Percentiles rank a stretch among this genome's conserved stretches.
Evolutionary conservation across 2,329 filamentous ascomycete species (phyloP).

Genomic region (Nectriaceae sp.): DNA sequence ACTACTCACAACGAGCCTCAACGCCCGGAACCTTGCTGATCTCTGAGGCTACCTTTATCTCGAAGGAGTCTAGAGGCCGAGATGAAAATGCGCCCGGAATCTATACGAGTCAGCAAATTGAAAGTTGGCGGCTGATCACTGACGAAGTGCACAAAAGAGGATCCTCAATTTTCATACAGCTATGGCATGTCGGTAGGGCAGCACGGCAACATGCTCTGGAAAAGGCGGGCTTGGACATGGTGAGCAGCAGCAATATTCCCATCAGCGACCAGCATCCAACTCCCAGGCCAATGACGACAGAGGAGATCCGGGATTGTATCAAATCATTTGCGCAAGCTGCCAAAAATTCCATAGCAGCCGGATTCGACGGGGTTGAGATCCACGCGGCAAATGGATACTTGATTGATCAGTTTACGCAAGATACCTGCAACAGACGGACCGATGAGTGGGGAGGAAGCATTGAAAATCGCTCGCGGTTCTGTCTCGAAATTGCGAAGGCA

Average conservation of each 20-base stretch:
- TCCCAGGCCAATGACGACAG: slow-evolving; percentile 62
- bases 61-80: slow-evolving; percentile 34
- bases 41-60: slow-evolving; percentile 48
- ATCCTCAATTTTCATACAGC: slow-evolving; percentile 61
- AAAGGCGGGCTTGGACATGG: slow-evolving; percentile 23
- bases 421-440: slow-evolving; percentile 50
- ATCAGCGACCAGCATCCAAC: slow-evolving; percentile 49
- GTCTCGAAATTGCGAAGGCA: slow-evolving; percentile 49
- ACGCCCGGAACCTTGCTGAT: slow-evolving; percentile 46
- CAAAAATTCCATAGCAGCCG: slow-evolving; percentile 60
- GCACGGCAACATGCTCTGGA: slow-evolving; percentile 34
- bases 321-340: slow-evolving; percentile 56
- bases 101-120: slow-evolving; percentile 56
- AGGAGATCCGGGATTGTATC: slow-evolving; percentile 67
- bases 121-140: slow-evolving; percentile 61
- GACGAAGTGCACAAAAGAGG: slow-evolving; percentile 65
- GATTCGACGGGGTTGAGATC: slow-evolving; percentile 71
- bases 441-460: slow-evolving; percentile 56
- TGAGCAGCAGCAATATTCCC: slow-evolving; percentile 26
- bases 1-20: slow-evolving; percentile 48
- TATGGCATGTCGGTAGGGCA: slow-evolving; percentile 63
- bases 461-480: slow-evolving; percentile 54
- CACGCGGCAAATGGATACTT: slow-evolving; percentile 63
- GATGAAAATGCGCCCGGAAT: slow-evolving; percentile 54
- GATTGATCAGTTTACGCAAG: slow-evolving; percentile 60